Evolutionary conservation across 2,329 filamentous ascomycete species (phyloP).

Genomic region (Thyridium curvatum): DNA sequence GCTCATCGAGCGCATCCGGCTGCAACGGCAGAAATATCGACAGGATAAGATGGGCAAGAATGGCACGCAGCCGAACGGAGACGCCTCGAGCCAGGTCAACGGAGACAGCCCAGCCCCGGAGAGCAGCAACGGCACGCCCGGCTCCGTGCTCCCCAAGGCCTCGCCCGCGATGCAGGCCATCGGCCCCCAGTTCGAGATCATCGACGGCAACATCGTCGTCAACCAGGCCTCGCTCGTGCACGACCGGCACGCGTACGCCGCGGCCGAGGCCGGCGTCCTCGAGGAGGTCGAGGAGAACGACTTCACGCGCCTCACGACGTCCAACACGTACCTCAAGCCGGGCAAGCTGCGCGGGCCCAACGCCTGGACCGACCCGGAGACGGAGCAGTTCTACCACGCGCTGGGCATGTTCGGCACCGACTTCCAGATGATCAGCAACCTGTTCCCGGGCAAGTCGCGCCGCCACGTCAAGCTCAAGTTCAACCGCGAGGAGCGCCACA

Average conservation of each 20-base stretch:
- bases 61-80: constrained; percentile 19
- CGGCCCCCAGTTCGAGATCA: constrained; percentile 53
- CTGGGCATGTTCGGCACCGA: constrained; percentile 75
- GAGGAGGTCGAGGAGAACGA: constrained; percentile 72
- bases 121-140: constrained; percentile 5
- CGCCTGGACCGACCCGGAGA: constrained; percentile 65
- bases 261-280: constrained; percentile 41
- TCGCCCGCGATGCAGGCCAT: constrained; percentile 18
- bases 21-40: constrained; percentile 23
- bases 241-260: constrained; percentile 60
- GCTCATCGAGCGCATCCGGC: constrained; percentile 60
- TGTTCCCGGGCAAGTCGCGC: constrained; percentile 67
- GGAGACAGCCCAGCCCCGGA: constrained; percentile 5
- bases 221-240: constrained; percentile 63
- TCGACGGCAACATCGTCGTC: constrained; percentile 67
- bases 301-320: constrained; percentile 66
- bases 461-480: constrained; percentile 78
- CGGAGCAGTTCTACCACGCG: constrained; percentile 69
- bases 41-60: constrained; percentile 29
- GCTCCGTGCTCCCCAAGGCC: constrained; percentile 6
- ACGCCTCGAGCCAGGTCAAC: constrained; percentile 10
- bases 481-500: constrained; percentile 67
- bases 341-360: constrained; percentile 58
- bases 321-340: constrained; percentile 55
- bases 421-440: constrained; percentile 71